Evolutionary conservation across 108 stramenopile species (phyloP).

Genomic region (Fistulifera pelliculosa): DNA sequence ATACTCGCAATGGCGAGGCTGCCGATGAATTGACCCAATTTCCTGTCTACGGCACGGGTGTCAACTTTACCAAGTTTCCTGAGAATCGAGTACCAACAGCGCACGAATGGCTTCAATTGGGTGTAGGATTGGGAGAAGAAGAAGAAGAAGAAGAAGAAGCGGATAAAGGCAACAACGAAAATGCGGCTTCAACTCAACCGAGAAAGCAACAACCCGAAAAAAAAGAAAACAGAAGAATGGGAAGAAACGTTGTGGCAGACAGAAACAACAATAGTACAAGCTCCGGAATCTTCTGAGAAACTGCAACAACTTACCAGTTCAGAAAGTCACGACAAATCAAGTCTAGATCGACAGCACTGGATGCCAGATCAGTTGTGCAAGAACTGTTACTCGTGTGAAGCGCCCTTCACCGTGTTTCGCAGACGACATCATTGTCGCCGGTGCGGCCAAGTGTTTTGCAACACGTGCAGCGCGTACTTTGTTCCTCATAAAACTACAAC

Average conservation of each 20-base stretch:
- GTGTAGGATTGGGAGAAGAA: constrained; percentile 3
- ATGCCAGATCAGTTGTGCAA: constrained; percentile 92
- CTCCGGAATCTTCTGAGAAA: not conserved
- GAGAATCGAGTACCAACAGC: constrained; percentile 2
- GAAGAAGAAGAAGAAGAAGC: no score
- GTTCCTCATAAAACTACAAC: constrained; percentile 35
- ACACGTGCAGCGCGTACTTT: constrained; percentile 82
- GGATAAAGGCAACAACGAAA: not conserved
- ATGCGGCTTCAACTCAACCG: not conserved
- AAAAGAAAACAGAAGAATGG: not conserved
- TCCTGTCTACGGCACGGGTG: constrained; percentile 41
- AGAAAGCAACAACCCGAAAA: not conserved
- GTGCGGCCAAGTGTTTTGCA: constrained; percentile 98
- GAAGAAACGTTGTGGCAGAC: not conserved
- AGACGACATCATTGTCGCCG: constrained; percentile 94
- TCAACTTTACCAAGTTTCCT: constrained; percentile 7
- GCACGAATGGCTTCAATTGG: constrained; percentile 12
- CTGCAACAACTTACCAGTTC: constrained; percentile 1
- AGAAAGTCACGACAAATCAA: not conserved
- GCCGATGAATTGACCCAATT: constrained; percentile 64
- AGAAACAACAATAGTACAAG: not conserved
- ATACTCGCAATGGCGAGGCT: constrained; percentile 37
- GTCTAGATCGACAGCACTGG: constrained; percentile 69
- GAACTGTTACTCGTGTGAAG: constrained; percentile 88
- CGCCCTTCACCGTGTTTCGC: constrained; percentile 89